Conservation (phyloP, 2,329 filamentous ascomycete species). For the Sporothrix pseudoabietina region DNA sequence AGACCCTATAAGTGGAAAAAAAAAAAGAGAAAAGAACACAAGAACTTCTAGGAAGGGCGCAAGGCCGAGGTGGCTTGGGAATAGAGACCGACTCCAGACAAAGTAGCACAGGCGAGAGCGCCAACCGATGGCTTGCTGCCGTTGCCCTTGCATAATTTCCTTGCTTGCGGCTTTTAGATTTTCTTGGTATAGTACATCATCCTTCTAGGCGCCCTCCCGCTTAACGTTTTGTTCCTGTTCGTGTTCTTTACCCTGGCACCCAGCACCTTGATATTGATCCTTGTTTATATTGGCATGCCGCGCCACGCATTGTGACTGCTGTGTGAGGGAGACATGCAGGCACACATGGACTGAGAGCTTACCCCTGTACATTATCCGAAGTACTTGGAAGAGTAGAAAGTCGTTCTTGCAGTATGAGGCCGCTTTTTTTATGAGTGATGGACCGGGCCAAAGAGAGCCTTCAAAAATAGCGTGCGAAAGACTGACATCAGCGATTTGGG, state of each 20-base stretch:
- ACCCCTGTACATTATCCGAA: neutral
- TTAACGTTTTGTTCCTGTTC: too few species aligned
- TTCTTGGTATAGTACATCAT: neutral
- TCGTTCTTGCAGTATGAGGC: neutral
- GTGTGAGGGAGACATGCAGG: constrained; percentile 1
- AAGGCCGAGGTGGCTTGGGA: neutral
- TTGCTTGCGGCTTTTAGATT: neutral
- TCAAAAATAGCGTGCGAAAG: neutral
- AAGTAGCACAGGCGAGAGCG: neutral
- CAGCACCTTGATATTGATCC: neutral
- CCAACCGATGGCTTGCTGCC: constrained; percentile 5
- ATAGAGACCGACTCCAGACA: neutral
- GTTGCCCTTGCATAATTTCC: neutral
- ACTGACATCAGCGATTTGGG: neutral
- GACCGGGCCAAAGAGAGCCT: neutral
- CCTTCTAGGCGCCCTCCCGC: neutral
- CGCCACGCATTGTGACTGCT: neutral
- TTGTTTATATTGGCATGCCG: constrained; percentile 8
- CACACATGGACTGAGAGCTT: neutral
- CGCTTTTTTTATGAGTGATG: neutral
- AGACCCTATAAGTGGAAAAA: neutral
- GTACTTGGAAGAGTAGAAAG: neutral
- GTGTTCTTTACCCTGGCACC: neutral
- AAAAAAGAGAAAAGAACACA: neutral
- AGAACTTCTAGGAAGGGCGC: neutral